phyloP scores from a whole-genome alignment of 1,284 basidiomycete species.

The Ustilago lituana region DNA sequence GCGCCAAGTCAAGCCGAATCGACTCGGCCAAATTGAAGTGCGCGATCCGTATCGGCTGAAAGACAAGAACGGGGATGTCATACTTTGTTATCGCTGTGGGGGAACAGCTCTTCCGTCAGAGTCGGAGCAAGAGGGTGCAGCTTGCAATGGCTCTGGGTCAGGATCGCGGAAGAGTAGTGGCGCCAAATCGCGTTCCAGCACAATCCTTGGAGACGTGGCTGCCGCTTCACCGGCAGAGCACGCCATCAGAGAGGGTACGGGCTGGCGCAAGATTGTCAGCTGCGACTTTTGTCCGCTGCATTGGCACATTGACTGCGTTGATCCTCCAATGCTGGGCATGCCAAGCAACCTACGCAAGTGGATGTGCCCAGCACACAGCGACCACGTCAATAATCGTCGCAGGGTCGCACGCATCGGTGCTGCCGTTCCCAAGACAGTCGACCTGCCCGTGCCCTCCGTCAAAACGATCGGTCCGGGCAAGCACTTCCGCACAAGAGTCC shows the following conservation, averaged over 20 bases:
- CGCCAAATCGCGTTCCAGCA: slow-evolving; percentile 4
- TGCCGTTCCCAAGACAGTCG: slow-evolving; percentile 38
- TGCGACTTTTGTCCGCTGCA: slow-evolving; percentile 95
- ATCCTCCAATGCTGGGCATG: slow-evolving; percentile 86
- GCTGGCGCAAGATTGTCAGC: slow-evolving; percentile 76
- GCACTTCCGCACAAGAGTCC: slow-evolving; percentile 73
- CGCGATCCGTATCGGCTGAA: slow-evolving; percentile 87
- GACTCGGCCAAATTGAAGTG: slow-evolving; percentile 86
- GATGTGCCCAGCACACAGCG: slow-evolving; percentile 98
- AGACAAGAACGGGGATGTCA: slow-evolving; percentile 81
- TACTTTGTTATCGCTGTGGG: slow-evolving; percentile 89
- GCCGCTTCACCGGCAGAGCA: slow-evolving; percentile 22
- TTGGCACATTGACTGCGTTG: slow-evolving; percentile 96
- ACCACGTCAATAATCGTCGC: slow-evolving; percentile 73
- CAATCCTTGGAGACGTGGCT: slow-evolving; percentile 3
- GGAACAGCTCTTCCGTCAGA: slow-evolving; percentile 74
- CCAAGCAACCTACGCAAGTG: slow-evolving; percentile 89
- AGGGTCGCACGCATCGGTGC: slow-evolving; percentile 48
- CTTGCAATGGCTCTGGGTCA: not conserved
- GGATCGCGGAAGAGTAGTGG: not conserved
- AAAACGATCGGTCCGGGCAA: slow-evolving; percentile 74
- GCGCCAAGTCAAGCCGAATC: slow-evolving; percentile 69
- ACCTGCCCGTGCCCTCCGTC: slow-evolving; percentile 40
- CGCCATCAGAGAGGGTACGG: slow-evolving; percentile 34
- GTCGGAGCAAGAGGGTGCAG: slow-evolving; percentile 39